These are phyloP conservation scores for Nakaseomyces kungkrabaensis DNA, from an alignment of 1,139 yeast genomes.

Conservation along the genomic window DNA sequence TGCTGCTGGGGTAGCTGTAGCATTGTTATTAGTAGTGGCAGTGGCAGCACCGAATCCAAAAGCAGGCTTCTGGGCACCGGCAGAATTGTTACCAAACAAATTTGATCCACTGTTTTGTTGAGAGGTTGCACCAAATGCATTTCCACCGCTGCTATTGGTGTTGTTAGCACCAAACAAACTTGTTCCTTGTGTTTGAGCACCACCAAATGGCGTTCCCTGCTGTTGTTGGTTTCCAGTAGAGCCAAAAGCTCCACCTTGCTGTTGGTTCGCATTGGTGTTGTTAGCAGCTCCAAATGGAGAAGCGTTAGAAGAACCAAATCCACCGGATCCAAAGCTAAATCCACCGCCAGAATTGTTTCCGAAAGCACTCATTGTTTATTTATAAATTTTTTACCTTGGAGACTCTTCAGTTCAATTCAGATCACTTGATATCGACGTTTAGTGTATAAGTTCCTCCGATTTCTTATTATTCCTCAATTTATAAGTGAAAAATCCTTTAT, in stretches of 20 bases:
- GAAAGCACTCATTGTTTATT: background rate
- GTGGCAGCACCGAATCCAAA: background rate
- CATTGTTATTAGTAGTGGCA: background rate
- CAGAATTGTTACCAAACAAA: background rate
- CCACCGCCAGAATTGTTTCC: background rate
- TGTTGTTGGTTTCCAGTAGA: conserved; percentile 9
- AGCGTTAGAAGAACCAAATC: background rate
- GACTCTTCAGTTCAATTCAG: background rate
- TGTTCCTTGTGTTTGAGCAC: background rate
- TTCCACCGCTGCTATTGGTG: background rate
- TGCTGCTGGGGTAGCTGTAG: background rate
- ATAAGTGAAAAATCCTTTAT: too few species aligned
- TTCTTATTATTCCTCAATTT: too few species aligned
- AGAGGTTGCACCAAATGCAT: background rate
- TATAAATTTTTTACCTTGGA: background rate
- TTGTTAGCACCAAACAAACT: conserved; percentile 1
- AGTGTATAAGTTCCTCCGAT: too few species aligned
- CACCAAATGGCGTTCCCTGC: conserved; percentile 2
- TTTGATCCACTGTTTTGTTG: background rate
- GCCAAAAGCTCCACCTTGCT: conserved; percentile 11
- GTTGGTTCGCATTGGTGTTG: background rate
- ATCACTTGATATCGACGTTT: too few species aligned
- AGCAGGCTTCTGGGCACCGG: background rate
- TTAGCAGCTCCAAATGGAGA: background rate
- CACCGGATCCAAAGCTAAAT: background rate